Conservation (phyloP, 495 filamentous ascomycete species). For the Penicillium fimorum region DNA sequence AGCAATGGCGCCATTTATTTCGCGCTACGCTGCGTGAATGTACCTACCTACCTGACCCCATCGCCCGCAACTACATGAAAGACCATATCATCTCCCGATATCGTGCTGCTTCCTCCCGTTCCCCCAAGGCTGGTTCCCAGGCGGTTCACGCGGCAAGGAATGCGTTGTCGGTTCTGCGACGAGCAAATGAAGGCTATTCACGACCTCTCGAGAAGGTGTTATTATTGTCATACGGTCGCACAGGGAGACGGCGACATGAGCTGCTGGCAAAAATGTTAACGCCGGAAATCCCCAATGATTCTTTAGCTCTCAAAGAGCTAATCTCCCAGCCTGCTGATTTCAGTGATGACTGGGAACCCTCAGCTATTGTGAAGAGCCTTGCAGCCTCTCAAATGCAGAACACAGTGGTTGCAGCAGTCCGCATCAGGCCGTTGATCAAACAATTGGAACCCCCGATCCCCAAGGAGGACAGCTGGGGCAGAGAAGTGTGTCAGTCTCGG, state of each 20-base stretch:
- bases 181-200: constrained; percentile 65
- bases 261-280: constrained; percentile 52
- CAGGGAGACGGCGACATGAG: constrained; percentile 63
- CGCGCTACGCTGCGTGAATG: constrained; percentile 80
- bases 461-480: constrained; percentile 61
- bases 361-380: constrained; percentile 32
- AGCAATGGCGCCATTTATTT: constrained; percentile 60
- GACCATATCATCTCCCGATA: constrained; percentile 59
- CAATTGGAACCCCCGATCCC: constrained; percentile 53
- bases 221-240: constrained; percentile 67
- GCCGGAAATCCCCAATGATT: constrained; percentile 35
- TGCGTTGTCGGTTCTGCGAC: constrained; percentile 40
- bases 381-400: constrained; percentile 39
- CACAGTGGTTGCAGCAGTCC: constrained; percentile 19
- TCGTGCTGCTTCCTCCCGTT: constrained; percentile 26
- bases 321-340: constrained; percentile 19
- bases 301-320: constrained; percentile 22
- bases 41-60: constrained; percentile 76
- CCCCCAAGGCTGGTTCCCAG: constrained; percentile 7
- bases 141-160: constrained; percentile 27
- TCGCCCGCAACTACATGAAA: constrained; percentile 60
- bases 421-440: constrained; percentile 34
- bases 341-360: constrained; percentile 39
- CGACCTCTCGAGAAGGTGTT: constrained; percentile 63
- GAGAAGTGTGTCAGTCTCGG: constrained; percentile 52